Conservation (phyloP, 805 yeast species). For the Candida wancherniae region DNA sequence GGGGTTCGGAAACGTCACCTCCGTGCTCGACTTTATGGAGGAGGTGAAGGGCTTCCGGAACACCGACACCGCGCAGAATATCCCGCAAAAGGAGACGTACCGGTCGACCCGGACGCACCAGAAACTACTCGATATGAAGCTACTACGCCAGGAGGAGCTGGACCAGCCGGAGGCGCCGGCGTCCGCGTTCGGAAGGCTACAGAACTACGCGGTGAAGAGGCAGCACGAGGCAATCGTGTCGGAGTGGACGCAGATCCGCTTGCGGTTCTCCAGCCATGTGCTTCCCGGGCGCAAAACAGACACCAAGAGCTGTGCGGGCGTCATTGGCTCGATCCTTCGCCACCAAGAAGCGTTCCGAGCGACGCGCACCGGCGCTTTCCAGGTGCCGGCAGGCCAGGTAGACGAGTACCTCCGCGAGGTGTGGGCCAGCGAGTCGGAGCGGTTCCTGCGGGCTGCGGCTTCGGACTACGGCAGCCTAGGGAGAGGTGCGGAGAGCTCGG, state of each 20-base stretch:
- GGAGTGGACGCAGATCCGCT: conserved; percentile 34
- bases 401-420: conserved; percentile 3
- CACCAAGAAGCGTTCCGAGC: not conserved
- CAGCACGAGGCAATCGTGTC: conserved; percentile 34
- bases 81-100: not conserved
- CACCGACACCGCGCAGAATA: not conserved
- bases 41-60: conserved; percentile 1
- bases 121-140: conserved; percentile 30
- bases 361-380: no score
- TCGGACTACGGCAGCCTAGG: no score
- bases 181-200: conserved; percentile 5
- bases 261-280: conserved; percentile 23
- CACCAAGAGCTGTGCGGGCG: conserved; percentile 5
- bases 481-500: no score
- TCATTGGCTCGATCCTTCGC: conserved; percentile 3
- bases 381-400: conserved; percentile 3
- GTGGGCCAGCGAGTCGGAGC: no score
- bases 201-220: conserved; percentile 24
- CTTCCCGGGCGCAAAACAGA: not conserved
- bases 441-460: no score
- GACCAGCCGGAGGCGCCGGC: not conserved
- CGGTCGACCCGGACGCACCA: conserved; percentile 30
- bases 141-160: conserved; percentile 2
- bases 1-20: conserved; percentile 4
- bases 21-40: conserved; percentile 11